Percentiles rank a stretch among this genome's conserved stretches.
Conservation (phyloP, 2,329 filamentous ascomycete species). For the Penicillium sp. region DNA sequence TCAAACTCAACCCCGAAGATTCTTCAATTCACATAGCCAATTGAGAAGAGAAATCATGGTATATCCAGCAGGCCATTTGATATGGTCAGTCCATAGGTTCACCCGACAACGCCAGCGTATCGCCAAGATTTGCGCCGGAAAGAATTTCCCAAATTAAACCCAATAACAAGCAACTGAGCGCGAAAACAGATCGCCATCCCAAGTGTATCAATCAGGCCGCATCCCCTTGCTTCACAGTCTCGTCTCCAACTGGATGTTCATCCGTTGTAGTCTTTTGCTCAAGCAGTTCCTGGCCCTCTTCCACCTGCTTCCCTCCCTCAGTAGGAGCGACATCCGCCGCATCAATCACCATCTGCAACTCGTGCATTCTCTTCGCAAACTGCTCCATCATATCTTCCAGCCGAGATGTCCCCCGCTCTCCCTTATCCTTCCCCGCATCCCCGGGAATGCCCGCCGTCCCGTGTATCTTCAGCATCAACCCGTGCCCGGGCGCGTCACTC, state of each 20-base stretch:
- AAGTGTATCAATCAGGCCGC: neutral
- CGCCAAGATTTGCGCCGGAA: neutral
- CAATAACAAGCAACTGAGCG: neutral
- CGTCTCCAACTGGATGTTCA: neutral
- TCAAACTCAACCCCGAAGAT: neutral
- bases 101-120: constrained; percentile 6
- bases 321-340: constrained; percentile 23
- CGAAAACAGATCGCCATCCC: neutral
- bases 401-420: constrained; percentile 30
- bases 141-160: neutral
- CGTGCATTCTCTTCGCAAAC: constrained; percentile 48
- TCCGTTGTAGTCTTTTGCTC: neutral
- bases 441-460: constrained; percentile 40
- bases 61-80: neutral
- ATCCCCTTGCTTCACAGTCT: neutral
- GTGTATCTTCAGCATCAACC: constrained; percentile 49
- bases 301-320: neutral
- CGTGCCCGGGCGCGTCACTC: constrained; percentile 49
- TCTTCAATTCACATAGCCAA: neutral
- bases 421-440: constrained; percentile 25
- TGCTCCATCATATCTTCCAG: constrained; percentile 51
- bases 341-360: constrained; percentile 47
- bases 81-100: neutral
- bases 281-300: neutral
- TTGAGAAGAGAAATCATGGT: neutral